phyloP scores from a whole-genome alignment of 257 asterid genomes.

The Nicotiana attenuata region DNA sequence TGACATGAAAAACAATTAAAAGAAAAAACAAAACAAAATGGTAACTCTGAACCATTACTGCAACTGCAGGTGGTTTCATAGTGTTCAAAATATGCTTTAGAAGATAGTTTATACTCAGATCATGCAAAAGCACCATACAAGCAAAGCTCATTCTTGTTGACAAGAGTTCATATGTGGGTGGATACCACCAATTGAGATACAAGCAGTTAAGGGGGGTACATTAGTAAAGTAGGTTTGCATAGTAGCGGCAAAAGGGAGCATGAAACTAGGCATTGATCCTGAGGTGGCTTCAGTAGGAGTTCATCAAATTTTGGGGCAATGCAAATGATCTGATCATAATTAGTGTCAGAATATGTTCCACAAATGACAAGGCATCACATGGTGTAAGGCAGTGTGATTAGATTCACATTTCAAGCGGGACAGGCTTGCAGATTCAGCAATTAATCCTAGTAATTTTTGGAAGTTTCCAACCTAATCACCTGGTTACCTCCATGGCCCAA shows the following conservation, averaged over 20 bases:
- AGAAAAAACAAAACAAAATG: not conserved
- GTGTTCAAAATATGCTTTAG: not conserved
- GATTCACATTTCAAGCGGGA: slow-evolving; percentile 1
- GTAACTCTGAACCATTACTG: not conserved
- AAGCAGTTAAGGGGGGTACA: not conserved
- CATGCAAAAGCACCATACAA: not conserved
- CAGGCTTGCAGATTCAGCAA: not conserved
- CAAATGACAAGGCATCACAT: not conserved
- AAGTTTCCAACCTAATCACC: not conserved
- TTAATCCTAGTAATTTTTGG: not conserved
- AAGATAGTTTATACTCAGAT: not conserved
- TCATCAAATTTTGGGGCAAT: not conserved
- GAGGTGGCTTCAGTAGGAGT: not conserved
- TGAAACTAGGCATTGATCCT: not conserved
- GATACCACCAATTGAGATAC: not conserved
- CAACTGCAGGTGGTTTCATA: not conserved
- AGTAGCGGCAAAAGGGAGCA: not conserved
- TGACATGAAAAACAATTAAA: not conserved
- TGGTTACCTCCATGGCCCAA: not conserved
- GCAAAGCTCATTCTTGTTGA: not conserved
- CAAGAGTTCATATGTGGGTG: not conserved
- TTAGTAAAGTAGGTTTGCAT: not conserved
- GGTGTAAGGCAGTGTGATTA: not conserved
- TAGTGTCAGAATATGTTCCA: not conserved
- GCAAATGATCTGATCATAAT: not conserved